phyloP scores from a whole-genome alignment of 129 eudicot genomes.

The Smallanthus sonchifolius region DNA sequence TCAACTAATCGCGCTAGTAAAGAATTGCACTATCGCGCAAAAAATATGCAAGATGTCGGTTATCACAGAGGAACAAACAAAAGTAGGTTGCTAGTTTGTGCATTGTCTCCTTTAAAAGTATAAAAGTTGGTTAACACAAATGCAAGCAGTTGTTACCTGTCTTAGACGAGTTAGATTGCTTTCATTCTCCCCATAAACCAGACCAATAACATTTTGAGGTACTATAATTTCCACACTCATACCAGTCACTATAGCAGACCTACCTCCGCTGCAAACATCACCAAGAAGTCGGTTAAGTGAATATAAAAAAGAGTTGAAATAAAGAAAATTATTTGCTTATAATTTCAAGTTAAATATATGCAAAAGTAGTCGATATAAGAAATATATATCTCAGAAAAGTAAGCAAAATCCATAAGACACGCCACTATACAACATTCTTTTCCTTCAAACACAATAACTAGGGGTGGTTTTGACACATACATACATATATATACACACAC shows the following conservation, averaged over 20 bases:
- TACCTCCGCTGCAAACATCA: conserved; percentile 46
- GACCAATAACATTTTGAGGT: conserved; percentile 56
- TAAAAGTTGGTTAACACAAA: background rate
- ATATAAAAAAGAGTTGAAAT: background rate
- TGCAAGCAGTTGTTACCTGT: conserved; percentile 39
- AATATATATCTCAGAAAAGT: background rate
- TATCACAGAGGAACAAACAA: background rate
- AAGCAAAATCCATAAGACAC: background rate
- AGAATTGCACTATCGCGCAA: background rate
- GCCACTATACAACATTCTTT: background rate
- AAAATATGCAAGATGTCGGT: background rate
- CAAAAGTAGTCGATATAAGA: background rate
- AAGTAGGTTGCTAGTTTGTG: background rate
- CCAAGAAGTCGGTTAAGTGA: background rate
- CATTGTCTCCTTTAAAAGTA: background rate
- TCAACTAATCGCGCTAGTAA: background rate
- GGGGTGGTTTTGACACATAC: background rate
- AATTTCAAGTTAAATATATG: conserved; percentile 1
- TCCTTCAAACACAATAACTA: background rate
- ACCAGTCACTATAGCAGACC: conserved; percentile 61
- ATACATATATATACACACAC: background rate
- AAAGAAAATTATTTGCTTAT: background rate
- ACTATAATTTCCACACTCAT: conserved; percentile 63
- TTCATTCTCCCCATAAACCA: conserved; percentile 70
- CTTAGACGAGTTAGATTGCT: conserved; percentile 64